Conservation (phyloP, 805 yeast species). For the Saturnispora halmiae region DNA sequence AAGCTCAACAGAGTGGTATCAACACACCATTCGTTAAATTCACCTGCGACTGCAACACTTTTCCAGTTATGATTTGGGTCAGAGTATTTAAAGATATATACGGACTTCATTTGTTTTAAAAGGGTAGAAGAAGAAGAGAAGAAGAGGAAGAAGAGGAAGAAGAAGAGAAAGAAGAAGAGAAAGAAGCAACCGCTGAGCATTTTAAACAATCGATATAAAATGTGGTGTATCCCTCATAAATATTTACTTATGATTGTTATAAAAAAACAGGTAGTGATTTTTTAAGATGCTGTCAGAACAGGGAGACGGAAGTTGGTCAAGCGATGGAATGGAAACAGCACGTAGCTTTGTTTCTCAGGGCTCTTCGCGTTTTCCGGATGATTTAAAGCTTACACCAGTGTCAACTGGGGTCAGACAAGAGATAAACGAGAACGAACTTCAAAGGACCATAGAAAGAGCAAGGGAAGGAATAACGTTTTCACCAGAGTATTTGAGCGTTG, state of each 20-base stretch:
- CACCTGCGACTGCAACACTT: conserved; percentile 17
- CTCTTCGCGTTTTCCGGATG: conserved; percentile 9
- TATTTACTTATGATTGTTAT: too few relatives aligned
- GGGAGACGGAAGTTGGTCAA: background rate
- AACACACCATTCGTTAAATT: conserved; percentile 17
- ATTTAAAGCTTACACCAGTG: conserved; percentile 6
- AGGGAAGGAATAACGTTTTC: conserved; percentile 21
- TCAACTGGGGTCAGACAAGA: background rate
- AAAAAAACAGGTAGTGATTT: too few relatives aligned
- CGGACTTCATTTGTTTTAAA: background rate
- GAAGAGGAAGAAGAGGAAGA: background rate
- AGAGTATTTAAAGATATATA: background rate
- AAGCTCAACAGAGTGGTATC: conserved; percentile 7
- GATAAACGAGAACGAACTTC: conserved; percentile 9
- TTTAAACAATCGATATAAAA: too few relatives aligned
- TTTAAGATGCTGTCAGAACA: too few relatives aligned
- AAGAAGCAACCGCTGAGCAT: background rate
- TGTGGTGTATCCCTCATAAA: too few relatives aligned
- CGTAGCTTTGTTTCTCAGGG: conserved; percentile 5
- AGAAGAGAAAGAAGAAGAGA: background rate
- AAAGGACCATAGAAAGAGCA: conserved; percentile 22
- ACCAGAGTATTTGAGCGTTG: conserved; percentile 16
- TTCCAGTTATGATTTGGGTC: background rate
- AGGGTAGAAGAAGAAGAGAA: background rate
- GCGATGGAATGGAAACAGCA: background rate